Conservation (phyloP, 2,329 filamentous ascomycete species). For the Trichoderma sp. region DNA sequence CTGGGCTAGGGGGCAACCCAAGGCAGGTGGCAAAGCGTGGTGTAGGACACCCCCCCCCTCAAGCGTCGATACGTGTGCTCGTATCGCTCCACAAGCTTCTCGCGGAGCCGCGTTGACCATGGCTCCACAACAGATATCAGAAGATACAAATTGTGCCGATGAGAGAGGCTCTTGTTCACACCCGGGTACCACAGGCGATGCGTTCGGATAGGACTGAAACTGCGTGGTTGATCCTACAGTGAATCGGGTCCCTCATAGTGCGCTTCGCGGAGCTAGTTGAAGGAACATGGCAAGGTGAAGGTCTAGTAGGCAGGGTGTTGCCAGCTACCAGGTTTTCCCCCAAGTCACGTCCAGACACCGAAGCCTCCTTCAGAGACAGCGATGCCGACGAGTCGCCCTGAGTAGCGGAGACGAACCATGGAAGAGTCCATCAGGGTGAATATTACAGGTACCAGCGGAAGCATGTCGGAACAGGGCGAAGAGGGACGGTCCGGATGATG, state of each 20-base stretch:
- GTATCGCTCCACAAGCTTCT: neutral
- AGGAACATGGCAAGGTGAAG: neutral
- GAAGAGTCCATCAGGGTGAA: neutral
- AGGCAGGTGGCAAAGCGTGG: neutral
- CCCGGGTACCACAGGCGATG: neutral
- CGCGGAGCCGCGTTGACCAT: neutral
- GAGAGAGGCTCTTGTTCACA: neutral
- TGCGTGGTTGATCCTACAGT: constrained; percentile 3
- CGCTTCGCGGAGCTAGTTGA: neutral
- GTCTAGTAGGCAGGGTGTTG: no score
- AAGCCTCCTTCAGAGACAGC: neutral
- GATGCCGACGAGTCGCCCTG: neutral
- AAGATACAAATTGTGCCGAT: neutral
- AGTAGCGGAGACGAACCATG: neutral
- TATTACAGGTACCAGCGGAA: neutral
- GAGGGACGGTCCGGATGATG: constrained; percentile 22
- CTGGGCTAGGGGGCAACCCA: neutral
- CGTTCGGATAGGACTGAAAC: neutral
- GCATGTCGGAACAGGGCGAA: neutral
- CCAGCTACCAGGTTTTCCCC: neutral
- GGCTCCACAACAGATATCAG: neutral
- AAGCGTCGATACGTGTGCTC: neutral
- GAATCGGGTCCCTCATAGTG: neutral
- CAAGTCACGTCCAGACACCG: neutral
- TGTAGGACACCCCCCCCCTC: neutral